A percentile compares a stretch with the other conserved stretches of the same genome.
Evolutionary conservation across 371 early-diverging fungal genomes (phyloP).

Genomic region (Mortierella sp.): DNA sequence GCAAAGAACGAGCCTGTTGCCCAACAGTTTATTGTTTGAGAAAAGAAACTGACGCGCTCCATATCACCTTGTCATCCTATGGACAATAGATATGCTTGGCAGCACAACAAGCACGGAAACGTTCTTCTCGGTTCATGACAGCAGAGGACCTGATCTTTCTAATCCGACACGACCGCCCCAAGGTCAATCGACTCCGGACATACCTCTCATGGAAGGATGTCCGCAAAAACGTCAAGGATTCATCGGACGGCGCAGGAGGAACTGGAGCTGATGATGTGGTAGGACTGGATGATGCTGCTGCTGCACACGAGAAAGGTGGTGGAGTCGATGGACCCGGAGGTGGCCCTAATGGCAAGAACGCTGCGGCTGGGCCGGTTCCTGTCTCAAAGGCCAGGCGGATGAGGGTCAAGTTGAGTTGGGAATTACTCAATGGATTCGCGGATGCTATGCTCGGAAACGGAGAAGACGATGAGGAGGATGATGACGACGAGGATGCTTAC

Average conservation of each 20-base stretch:
- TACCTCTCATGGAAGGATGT: slow-evolving; percentile 98
- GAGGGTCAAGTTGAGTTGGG: slow-evolving; percentile 93
- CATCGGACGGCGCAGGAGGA: slow-evolving; percentile 65
- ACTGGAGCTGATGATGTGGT: slow-evolving; percentile 59
- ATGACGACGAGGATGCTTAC: slow-evolving; percentile 89
- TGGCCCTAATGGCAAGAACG: slow-evolving; percentile 77
- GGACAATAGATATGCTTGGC: slow-evolving; percentile 84
- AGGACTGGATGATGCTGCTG: slow-evolving; percentile 72
- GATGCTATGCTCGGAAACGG: slow-evolving; percentile 79
- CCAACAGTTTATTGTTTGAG: not conserved
- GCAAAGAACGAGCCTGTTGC: not conserved
- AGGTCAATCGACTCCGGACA: slow-evolving; percentile 90
- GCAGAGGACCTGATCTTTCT: slow-evolving; percentile 96
- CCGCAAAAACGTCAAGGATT: slow-evolving; percentile 89
- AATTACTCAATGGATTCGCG: slow-evolving; percentile 84
- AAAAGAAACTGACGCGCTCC: not conserved
- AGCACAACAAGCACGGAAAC: slow-evolving; percentile 86
- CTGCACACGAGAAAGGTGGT: slow-evolving; percentile 71
- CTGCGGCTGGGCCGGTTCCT: slow-evolving; percentile 35
- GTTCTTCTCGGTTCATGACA: slow-evolving; percentile 85
- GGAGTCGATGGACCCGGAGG: slow-evolving; percentile 42
- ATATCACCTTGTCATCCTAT: slow-evolving; percentile 12
- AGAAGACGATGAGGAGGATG: slow-evolving; percentile 88
- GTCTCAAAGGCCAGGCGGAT: slow-evolving; percentile 66
- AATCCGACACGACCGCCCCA: slow-evolving; percentile 94